Evolutionary conservation across 306 rosid species (phyloP).

Genomic region (Parietaria judaica): DNA sequence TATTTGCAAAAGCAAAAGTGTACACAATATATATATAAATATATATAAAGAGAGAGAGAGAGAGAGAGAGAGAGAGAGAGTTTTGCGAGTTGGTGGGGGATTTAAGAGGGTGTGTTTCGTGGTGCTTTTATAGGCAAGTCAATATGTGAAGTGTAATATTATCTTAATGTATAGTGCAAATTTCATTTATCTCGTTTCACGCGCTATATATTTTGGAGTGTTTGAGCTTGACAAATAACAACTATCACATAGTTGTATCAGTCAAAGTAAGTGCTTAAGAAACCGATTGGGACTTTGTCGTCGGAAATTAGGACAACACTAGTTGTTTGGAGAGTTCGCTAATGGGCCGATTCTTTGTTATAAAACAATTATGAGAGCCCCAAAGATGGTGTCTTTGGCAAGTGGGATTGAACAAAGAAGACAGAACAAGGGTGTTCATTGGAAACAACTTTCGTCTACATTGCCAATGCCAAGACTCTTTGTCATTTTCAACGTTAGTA

Average conservation of each 20-base stretch:
- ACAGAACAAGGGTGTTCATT: neutral
- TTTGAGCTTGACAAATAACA: neutral
- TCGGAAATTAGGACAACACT: slow-evolving; percentile 15
- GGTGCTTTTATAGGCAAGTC: slow-evolving; percentile 7
- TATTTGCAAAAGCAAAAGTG: neutral
- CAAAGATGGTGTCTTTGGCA: slow-evolving; percentile 27
- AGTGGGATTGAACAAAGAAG: slow-evolving; percentile 6
- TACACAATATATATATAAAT: no score
- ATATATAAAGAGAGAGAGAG: neutral
- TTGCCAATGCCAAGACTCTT: slow-evolving; percentile 23
- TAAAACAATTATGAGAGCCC: slow-evolving; percentile 30
- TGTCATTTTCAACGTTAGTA: neutral
- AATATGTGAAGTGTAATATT: no score
- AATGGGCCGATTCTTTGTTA: slow-evolving; percentile 16
- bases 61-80: neutral
- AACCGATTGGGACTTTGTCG: neutral
- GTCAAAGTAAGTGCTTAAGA: slow-evolving; percentile 1
- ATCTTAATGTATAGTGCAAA: neutral
- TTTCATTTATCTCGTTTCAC: neutral
- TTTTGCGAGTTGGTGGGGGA: neutral
- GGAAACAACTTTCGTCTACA: neutral
- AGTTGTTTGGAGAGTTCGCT: slow-evolving; percentile 15
- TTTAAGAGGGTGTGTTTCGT: neutral
- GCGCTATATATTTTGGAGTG: neutral
- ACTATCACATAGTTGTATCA: neutral